Conservation (phyloP, 73 alveolate genomes). For the Paraurostyla sp. region DNA sequence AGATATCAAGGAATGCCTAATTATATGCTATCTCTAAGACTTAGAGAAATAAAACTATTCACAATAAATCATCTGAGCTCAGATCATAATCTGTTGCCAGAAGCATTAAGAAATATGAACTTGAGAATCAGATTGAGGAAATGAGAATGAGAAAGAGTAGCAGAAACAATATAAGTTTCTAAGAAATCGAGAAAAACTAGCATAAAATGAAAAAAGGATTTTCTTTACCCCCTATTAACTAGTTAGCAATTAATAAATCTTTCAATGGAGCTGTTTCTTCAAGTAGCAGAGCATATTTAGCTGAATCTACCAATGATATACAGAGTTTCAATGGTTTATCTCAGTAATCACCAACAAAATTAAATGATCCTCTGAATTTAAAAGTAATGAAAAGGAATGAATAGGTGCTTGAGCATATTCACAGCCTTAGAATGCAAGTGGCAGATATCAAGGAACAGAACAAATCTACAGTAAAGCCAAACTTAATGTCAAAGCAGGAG, state of each 20-base stretch:
- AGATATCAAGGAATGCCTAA: neutral
- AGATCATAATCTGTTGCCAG: slow-evolving; percentile 29
- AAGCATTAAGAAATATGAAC: neutral
- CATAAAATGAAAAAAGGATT: slow-evolving; percentile 20
- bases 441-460: neutral
- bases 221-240: slow-evolving; percentile 30
- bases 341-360: neutral
- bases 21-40: neutral
- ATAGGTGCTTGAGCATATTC: slow-evolving; percentile 17
- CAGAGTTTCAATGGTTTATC: neutral
- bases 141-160: neutral
- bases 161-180: slow-evolving; percentile 4
- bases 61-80: slow-evolving; percentile 21
- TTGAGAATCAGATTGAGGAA: slow-evolving; percentile 34
- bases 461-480: slow-evolving; percentile 8
- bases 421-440: slow-evolving; percentile 16
- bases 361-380: neutral
- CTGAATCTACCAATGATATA: neutral
- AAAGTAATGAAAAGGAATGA: neutral
- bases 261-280: neutral
- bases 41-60: neutral
- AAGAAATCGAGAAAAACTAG: neutral
- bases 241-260: neutral
- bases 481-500: slow-evolving; percentile 12
- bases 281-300: neutral